These are phyloP conservation scores for Vitis vinifera DNA, from an alignment of 164 flowering plant genomes.

Conservation along the genomic window ASM3070453v1 NC_081810.1:20475001-20475500, in stretches of 20 bases:
- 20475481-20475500: conserved; percentile 57
- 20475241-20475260: conserved; percentile 16
- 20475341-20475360: conserved; percentile 64
- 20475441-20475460: conserved; percentile 59
- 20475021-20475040: conserved; percentile 64
- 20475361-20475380: conserved; percentile 76
- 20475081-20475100: conserved; percentile 80
- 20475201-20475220: conserved; percentile 29
- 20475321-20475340: conserved; percentile 31
- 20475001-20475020: conserved; percentile 62
- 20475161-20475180: conserved; percentile 65
- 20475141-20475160: conserved; percentile 56
- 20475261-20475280: conserved; percentile 43
- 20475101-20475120: conserved; percentile 57
- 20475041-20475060: conserved; percentile 76
- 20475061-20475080: conserved; percentile 58
- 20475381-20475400: conserved; percentile 77
- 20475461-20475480: conserved; percentile 39
- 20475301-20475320: conserved; percentile 45
- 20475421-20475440: conserved; percentile 80
- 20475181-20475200: conserved; percentile 52
- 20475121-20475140: conserved; percentile 68
- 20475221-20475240: conserved; percentile 26
- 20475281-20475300: conserved; percentile 33
- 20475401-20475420: conserved; percentile 92